phyloP scores from a whole-genome alignment of 495 filamentous ascomycete genomes.

The Hypoxylon trugodes region DNA sequence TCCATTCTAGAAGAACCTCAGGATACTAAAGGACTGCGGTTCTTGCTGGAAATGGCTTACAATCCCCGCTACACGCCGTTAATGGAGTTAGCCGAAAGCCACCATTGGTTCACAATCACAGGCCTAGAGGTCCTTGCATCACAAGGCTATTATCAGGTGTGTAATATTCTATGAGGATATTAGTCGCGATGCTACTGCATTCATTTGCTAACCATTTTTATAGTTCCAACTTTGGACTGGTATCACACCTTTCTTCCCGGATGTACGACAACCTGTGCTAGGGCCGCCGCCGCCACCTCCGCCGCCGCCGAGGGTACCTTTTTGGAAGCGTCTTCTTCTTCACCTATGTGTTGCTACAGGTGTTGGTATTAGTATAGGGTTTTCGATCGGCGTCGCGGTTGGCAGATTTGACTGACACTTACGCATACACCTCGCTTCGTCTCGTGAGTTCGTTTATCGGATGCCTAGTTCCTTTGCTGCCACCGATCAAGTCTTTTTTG shows the following conservation, averaged over 20 bases:
- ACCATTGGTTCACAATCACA: constrained; percentile 86
- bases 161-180: constrained; percentile 26
- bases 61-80: constrained; percentile 82
- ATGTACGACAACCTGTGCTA: constrained; percentile 65
- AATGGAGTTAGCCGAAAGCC: constrained; percentile 82
- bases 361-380: too few species aligned
- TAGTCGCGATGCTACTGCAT: not conserved
- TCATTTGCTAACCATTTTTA: constrained; percentile 17
- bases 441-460: too few species aligned
- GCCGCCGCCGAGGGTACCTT: too few species aligned
- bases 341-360: too few species aligned
- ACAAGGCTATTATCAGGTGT: constrained; percentile 80
- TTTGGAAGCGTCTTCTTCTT: too few species aligned
- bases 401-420: too few species aligned
- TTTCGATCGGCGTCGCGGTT: too few species aligned
- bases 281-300: too few species aligned
- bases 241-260: constrained; percentile 72
- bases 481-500: too few species aligned
- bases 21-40: constrained; percentile 53
- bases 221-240: constrained; percentile 83
- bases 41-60: constrained; percentile 97
- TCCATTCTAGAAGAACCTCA: constrained; percentile 67
- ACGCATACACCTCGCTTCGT: too few species aligned
- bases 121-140: constrained; percentile 90
- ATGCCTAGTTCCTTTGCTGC: too few species aligned